Evolutionary conservation across 495 filamentous ascomycete genomes (phyloP), one percentile per base, ranked within the genome.

Genomic region (Xylaria cubensis): DNA sequence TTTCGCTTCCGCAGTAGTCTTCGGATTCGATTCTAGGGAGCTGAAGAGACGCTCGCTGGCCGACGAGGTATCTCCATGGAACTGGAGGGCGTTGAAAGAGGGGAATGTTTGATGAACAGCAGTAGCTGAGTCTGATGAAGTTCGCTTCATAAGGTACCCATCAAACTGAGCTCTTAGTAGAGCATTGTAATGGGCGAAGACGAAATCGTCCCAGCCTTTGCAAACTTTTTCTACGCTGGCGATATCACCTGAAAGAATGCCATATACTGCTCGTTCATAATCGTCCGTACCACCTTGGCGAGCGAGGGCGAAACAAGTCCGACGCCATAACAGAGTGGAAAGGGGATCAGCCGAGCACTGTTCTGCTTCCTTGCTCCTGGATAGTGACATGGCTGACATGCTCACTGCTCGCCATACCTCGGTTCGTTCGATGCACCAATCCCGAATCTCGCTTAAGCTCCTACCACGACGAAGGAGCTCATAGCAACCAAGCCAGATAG

Each of bases 111-210:
- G 79, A 21, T 77, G 77, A 24, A 84, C 70, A 19, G 77, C 72
- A 41, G 80, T 73, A 8, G 82, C 80, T 7, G 84, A 74, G 29
- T 82, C 79, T 19, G 84, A 78, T 19, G 85, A 75, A 53, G 82
- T 86, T 68, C 85, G 81, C 41, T 78, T 80, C 69, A 84, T 79
- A 39, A 93, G 74, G 77, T 88, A 92, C 4, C 74, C 73, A 70
- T 93, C 92, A 77, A 92, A 93, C 72, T 90, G 87, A 0, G 86
- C 85, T 55, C 93, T 84, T 19, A 99, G 84, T 36, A 95, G 82
- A 10, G 92, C 88, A 76, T 97, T 97, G 85, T 95, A 96, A 76
- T 93, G 90, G 9, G 91, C 92, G 76, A 95, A 98, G n/a, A 98
- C 87, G 73, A 91, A 89, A 79, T 99, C 96, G 72, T 98, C 94